phyloP scores from a whole-genome alignment of 2,329 filamentous ascomycete genomes.

The Capronia americana region DNA sequence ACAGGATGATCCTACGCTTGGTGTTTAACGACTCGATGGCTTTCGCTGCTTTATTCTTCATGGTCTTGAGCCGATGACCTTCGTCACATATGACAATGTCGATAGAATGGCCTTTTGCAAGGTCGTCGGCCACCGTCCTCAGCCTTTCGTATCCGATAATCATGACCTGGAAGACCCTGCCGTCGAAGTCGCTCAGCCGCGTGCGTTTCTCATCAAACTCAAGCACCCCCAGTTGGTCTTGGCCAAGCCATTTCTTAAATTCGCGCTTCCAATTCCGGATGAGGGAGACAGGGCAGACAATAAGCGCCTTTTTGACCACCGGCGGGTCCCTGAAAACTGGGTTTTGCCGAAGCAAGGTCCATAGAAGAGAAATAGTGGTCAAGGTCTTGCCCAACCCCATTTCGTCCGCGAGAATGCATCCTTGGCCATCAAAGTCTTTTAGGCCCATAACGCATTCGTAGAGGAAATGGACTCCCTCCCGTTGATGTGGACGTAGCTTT shows the following conservation, averaged over 20 bases:
- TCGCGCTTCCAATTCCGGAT: constrained; percentile 77
- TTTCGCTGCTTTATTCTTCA: constrained; percentile 70
- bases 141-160: constrained; percentile 77
- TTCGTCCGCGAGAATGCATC: constrained; percentile 74
- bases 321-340: constrained; percentile 63
- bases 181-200: constrained; percentile 71
- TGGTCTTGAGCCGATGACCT: constrained; percentile 71
- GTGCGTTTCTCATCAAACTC: constrained; percentile 66
- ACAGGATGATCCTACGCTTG: constrained; percentile 66
- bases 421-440: constrained; percentile 68
- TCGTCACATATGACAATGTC: constrained; percentile 76
- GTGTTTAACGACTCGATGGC: constrained; percentile 70
- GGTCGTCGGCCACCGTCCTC: constrained; percentile 67
- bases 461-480: constrained; percentile 72
- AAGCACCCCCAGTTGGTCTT: constrained; percentile 72
- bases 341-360: constrained; percentile 76
- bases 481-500: constrained; percentile 70
- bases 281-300: constrained; percentile 74
- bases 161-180: constrained; percentile 72
- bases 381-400: constrained; percentile 78
- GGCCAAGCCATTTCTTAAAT: constrained; percentile 75
- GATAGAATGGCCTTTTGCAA: constrained; percentile 67
- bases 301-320: constrained; percentile 72
- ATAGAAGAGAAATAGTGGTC: constrained; percentile 73
- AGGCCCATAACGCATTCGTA: constrained; percentile 81